phyloP scores from a whole-genome alignment of 176 grass and related monocot species.

The Sorghum bicolor region DNA sequence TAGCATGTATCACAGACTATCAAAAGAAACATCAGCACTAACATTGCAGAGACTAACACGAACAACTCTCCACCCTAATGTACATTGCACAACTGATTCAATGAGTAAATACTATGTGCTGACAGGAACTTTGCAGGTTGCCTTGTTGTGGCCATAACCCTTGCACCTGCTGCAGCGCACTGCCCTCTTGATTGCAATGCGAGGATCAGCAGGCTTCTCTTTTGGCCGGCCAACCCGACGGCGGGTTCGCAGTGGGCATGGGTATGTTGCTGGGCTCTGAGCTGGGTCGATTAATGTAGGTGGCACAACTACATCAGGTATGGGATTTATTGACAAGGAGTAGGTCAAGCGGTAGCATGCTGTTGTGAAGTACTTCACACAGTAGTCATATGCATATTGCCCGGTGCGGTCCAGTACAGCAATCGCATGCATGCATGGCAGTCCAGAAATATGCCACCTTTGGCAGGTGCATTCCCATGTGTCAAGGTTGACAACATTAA shows the following conservation, averaged over 20 bases:
- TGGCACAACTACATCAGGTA: slow-evolving; percentile 65
- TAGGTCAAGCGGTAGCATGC: slow-evolving; percentile 71
- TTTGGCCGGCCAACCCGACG: slow-evolving; percentile 75
- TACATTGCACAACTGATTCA: slow-evolving; percentile 29
- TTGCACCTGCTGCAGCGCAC: slow-evolving; percentile 83
- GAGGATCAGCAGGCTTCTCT: slow-evolving; percentile 82
- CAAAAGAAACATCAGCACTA: slow-evolving; percentile 19
- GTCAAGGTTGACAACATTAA: slow-evolving; percentile 69
- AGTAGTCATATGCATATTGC: slow-evolving; percentile 69
- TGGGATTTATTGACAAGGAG: slow-evolving; percentile 73
- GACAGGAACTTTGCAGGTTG: slow-evolving; percentile 79
- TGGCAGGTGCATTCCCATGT: slow-evolving; percentile 75
- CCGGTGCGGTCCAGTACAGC: slow-evolving; percentile 61
- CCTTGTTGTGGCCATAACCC: slow-evolving; percentile 86
- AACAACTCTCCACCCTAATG: slow-evolving; percentile 24
- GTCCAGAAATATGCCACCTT: slow-evolving; percentile 69
- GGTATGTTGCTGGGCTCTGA: slow-evolving; percentile 36
- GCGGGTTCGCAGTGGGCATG: slow-evolving; percentile 57
- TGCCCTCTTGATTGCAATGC: slow-evolving; percentile 71
- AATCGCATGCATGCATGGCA: slow-evolving; percentile 90
- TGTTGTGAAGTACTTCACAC: slow-evolving; percentile 65
- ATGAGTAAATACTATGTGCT: slow-evolving; percentile 8
- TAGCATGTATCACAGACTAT: slow-evolving; percentile 26
- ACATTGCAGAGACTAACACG: neutral
- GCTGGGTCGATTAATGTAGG: slow-evolving; percentile 38